These are phyloP conservation scores for Saccharum officinarum DNA, from an alignment of 176 grass and related monocot species.

Conservation along the genomic window DNA sequence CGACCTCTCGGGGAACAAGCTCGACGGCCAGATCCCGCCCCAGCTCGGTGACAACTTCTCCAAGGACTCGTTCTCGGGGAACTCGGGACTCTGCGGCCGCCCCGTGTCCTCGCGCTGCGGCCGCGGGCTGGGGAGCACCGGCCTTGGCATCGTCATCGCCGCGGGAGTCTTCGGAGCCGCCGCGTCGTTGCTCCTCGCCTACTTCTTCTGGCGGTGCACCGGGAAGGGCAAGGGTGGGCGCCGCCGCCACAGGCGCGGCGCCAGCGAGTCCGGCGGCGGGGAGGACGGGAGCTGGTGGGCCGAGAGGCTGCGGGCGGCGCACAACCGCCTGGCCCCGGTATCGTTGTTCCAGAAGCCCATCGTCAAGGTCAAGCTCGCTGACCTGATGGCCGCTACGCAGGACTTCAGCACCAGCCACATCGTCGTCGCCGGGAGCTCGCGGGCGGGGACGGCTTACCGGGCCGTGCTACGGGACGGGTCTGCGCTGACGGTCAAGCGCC, in stretches of 20 bases:
- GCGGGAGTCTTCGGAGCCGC: conserved; percentile 86
- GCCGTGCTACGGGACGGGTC: conserved; percentile 86
- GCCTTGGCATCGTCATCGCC: conserved; percentile 72
- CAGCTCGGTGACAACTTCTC: conserved; percentile 48
- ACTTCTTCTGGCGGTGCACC: conserved; percentile 75
- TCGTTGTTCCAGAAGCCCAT: conserved; percentile 99
- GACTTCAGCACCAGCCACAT: conserved; percentile 83
- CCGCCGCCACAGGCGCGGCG: conserved; percentile 18
- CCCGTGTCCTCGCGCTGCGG: conserved; percentile 55
- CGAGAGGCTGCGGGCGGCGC: conserved; percentile 68
- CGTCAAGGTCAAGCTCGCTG: conserved; percentile 93
- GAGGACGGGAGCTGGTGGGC: conserved; percentile 92
- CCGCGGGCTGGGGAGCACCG: conserved; percentile 24
- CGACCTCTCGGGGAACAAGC: conserved; percentile 69
- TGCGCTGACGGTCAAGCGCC: conserved; percentile 84
- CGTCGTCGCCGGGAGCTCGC: conserved; percentile 78
- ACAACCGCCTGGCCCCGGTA: conserved; percentile 72
- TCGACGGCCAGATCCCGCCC: conserved; percentile 64
- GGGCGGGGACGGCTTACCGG: conserved; percentile 75
- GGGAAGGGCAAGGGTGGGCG: conserved; percentile 41
- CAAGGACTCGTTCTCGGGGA: conserved; percentile 46
- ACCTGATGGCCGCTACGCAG: conserved; percentile 81
- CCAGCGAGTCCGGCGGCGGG: conserved; percentile 12
- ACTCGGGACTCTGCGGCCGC: conserved; percentile 66
- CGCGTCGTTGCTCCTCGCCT: conserved; percentile 72